Percentiles rank a stretch among this genome's conserved stretches.
These are phyloP conservation scores for Achaetomiella virescens DNA, from an alignment of 495 filamentous ascomycete species.

Conservation along the genomic window DNA sequence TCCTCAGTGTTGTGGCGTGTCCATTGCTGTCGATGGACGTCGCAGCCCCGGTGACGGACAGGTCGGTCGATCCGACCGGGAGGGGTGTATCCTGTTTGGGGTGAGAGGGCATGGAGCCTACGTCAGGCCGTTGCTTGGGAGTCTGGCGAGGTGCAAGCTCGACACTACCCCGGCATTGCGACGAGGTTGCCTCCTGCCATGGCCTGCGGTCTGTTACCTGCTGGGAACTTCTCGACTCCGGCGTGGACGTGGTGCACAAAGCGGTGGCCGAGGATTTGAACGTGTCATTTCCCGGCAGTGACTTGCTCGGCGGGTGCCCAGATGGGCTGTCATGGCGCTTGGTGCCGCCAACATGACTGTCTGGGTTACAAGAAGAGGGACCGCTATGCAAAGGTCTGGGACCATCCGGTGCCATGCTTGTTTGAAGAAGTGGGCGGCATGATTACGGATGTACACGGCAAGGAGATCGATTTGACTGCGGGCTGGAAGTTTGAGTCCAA, in stretches of 20 bases:
- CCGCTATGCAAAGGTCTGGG: constrained; percentile 61
- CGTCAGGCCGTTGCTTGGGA: constrained; percentile 38
- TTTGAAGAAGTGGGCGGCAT: constrained; percentile 59
- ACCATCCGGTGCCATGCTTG: constrained; percentile 65
- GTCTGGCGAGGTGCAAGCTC: neutral
- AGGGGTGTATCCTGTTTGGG: constrained; percentile 52
- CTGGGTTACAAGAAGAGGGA: constrained; percentile 52
- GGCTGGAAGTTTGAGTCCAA: constrained; percentile 44
- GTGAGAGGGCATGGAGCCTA: constrained; percentile 51
- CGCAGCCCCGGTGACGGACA: constrained; percentile 28
- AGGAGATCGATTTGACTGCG: constrained; percentile 40
- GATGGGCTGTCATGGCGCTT: constrained; percentile 57
- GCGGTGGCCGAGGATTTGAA: constrained; percentile 43
- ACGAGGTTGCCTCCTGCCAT: constrained; percentile 27
- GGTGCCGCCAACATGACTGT: constrained; percentile 55
- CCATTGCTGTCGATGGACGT: constrained; percentile 48
- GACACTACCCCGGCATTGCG: constrained; percentile 20
- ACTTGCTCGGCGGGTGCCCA: constrained; percentile 58
- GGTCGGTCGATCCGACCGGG: constrained; percentile 45
- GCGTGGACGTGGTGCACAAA: constrained; percentile 38
- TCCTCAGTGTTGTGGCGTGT: constrained; percentile 47
- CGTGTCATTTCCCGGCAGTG: constrained; percentile 45
- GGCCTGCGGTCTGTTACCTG: constrained; percentile 35
- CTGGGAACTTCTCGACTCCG: constrained; percentile 36
- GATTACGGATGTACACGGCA: constrained; percentile 57